Base-by-base conservation (phyloP, 768 basidiomycete species). In the Termitomyces sp. region DNA sequence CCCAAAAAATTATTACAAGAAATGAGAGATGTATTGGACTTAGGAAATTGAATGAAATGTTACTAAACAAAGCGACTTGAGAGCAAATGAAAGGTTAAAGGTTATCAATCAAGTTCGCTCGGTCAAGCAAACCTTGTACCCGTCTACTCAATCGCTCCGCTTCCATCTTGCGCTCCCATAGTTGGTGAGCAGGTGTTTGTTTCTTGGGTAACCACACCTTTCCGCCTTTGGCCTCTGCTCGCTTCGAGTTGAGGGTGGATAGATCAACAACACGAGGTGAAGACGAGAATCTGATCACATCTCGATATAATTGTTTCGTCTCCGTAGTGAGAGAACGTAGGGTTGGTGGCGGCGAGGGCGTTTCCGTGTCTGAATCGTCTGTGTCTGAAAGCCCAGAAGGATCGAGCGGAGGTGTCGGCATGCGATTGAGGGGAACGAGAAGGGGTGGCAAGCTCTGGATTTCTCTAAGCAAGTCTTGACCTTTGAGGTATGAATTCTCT, bases 401-500 rank as follows among this genome's bases (percentile, higher is more conserved):
- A 37, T 83, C 82, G 26, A 88, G 74, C 0, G 87, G 83, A 1
- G 90, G 90, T 2, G 90, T 88, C 5, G 83, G 78, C 12, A 75
- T 60, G 46, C 84, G 74, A 37, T 70, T 68, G 58, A 76, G 59
- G 12, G 79, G 77, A 49, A 76, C 76, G 4, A 80, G 75, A n/a
- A 92, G 81, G 0, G 76, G 75, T 18, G 89, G 90, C 0, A 98
- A 77, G 6, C 84, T 67, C 61, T 88, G 83, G 55, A 98, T 86
- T 63, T 93, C 90, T 52, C 81, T 80, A 58, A 98, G 83, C 0
- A 98, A 81, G 64, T 95, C 93, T 69, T 93, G 91, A 2, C 94
- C 92, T 68, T 90, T 94, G 72, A 98, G 86, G 68, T 92, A 94
- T 2, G 92, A 83, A 68, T 98, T 98, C 71, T 98, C 95, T 36